Percentiles rank a stretch among this genome's conserved stretches.
Evolutionary conservation across 2,329 filamentous ascomycete species (phyloP).

Genomic region (Clarireedia homoeocarpa): DNA sequence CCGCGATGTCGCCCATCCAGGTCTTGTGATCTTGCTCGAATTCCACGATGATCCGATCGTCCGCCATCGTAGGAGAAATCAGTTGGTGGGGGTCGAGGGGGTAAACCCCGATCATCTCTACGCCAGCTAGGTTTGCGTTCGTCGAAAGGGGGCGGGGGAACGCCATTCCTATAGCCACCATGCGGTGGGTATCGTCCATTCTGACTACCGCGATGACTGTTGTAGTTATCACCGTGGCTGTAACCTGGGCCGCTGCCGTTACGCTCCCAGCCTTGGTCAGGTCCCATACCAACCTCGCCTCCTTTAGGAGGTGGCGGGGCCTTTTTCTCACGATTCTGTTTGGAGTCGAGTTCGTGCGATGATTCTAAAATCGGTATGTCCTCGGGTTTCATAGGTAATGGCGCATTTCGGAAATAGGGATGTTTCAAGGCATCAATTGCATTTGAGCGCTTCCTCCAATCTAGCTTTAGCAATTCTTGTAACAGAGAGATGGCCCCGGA

Average conservation of each 20-base stretch:
- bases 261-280: constrained; percentile 33
- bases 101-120: constrained; percentile 23
- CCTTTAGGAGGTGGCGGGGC: constrained; percentile 84
- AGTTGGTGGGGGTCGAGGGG: constrained; percentile 25
- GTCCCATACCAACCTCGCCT: constrained; percentile 72
- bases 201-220: constrained; percentile 15
- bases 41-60: constrained; percentile 30
- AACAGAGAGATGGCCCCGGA: constrained; percentile 70
- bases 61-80: constrained; percentile 24
- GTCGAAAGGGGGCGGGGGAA: constrained; percentile 19
- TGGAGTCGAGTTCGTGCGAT: constrained; percentile 90
- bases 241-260: constrained; percentile 22
- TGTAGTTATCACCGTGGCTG: constrained; percentile 21
- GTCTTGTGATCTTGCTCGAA: constrained; percentile 36
- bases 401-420: constrained; percentile 76
- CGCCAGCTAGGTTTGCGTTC: constrained; percentile 29
- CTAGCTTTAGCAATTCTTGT: constrained; percentile 73
- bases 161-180: constrained; percentile 23
- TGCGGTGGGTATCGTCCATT: constrained; percentile 10
- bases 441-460: constrained; percentile 85
- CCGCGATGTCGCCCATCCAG: constrained; percentile 18
- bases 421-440: constrained; percentile 90
- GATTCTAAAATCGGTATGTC: constrained; percentile 91
- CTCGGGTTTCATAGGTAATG: constrained; percentile 70
- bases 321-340: constrained; percentile 81